Evolutionary conservation across 257 asterid species (phyloP), one percentile per base, ranked within the genome.

Genomic region (Solanum pennellii): DNA sequence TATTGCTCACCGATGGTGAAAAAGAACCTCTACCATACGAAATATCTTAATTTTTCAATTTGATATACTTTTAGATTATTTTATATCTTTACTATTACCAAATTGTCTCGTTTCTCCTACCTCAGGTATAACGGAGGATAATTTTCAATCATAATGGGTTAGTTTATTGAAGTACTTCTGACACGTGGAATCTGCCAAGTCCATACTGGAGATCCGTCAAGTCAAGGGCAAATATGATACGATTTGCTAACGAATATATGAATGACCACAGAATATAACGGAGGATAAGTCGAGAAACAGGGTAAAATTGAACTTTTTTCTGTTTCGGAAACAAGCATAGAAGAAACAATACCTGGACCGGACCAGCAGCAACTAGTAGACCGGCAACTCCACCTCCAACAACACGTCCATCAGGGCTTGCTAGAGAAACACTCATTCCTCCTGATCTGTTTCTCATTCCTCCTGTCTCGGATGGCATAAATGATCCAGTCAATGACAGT

Each of bases 341-440:
- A 33, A 45, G 65, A 45, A 27, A 44, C 41, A 3, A 5, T 89
- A 95, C 99, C 98, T 94, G 97, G 77, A 95, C 94, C 12, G 98
- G 98, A 79, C 96, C 87, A 15, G 98, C 98, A 9, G 98, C 99
- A 60, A 95, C 98, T 89, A 96, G 91, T 66, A 95, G 87, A 84
- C 99, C 99, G 41, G 98, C 98, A 65, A 96, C 98, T 59, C 98
- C 98, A 68, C 99, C 98, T 0, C 99, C 99, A 7, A 96, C 93
- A 77, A 96, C 98, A 65, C 99, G 98, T 25, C 99, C 99, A 29
- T 96, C 98, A 0, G 99, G 98, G 88, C 98, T 94, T 60, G 95
- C 97, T 90, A 96, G 91, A 56, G 99, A 96, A 86, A 95, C 98
- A 11, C 98, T 96, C 99, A 96, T 96, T 27, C 99, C 99, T 14